Conservation (phyloP, 164 flowering plant genomes). For the Liquidambar formosana region DNA sequence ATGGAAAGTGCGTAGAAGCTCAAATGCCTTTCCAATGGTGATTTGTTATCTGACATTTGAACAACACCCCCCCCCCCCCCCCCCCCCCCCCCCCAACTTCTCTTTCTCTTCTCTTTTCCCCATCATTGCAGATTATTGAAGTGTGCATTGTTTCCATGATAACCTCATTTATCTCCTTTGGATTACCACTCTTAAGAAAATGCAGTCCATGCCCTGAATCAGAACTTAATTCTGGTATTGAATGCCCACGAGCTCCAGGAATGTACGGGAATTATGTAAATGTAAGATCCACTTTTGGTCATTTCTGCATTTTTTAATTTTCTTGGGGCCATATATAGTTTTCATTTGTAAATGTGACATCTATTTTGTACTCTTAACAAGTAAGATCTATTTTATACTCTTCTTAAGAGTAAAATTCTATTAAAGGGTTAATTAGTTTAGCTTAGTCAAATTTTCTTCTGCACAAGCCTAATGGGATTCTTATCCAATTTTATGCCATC, state of each 20-base stretch:
- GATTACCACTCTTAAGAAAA: conserved; percentile 84
- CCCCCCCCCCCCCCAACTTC: too few species aligned
- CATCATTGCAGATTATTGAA: conserved; percentile 74
- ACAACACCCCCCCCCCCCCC: background rate
- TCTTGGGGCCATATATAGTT: background rate
- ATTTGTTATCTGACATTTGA: background rate
- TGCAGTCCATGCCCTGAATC: conserved; percentile 91
- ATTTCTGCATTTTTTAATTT: background rate
- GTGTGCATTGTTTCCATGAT: conserved; percentile 79
- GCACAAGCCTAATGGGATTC: background rate
- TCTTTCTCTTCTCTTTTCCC: too few species aligned
- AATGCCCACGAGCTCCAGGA: conserved; percentile 94
- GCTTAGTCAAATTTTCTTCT: background rate
- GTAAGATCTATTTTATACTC: too few species aligned
- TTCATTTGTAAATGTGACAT: background rate
- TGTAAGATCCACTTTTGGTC: conserved; percentile 47
- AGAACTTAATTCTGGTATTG: too few species aligned
- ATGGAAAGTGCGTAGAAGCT: background rate
- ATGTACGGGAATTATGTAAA: conserved; percentile 97
- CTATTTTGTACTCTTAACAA: too few species aligned
- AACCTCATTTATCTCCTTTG: conserved; percentile 86
- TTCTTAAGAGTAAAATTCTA: too few species aligned
- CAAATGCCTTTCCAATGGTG: background rate
- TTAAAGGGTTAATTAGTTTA: too few species aligned
- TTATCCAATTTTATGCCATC: conserved; percentile 1